phyloP scores from a whole-genome alignment of 805 yeast genomes.

The Vanderwaltozyma polyspora region DNA sequence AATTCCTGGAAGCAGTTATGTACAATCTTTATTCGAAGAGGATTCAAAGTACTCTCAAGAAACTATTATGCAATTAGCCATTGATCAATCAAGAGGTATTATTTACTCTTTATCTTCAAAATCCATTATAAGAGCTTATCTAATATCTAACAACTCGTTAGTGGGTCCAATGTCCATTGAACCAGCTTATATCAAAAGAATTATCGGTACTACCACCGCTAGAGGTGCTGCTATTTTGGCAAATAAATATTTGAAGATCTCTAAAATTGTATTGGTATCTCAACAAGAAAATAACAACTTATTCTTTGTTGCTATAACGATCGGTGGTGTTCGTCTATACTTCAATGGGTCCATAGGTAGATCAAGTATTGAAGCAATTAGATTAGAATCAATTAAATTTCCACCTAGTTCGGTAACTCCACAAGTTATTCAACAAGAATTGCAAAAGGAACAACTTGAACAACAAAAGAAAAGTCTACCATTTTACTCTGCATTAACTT shows the following conservation, averaged over 20 bases:
- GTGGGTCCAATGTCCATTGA: constrained; percentile 30
- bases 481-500: constrained; percentile 18
- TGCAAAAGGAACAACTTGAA: constrained; percentile 30
- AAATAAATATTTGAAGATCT: constrained; percentile 46
- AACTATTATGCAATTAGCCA: constrained; percentile 46
- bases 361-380: constrained; percentile 29
- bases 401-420: constrained; percentile 41
- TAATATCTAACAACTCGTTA: constrained; percentile 29
- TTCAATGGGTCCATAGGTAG: constrained; percentile 32
- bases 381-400: constrained; percentile 43
- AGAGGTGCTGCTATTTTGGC: constrained; percentile 45
- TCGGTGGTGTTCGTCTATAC: constrained; percentile 73
- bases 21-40: constrained; percentile 28
- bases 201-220: constrained; percentile 34
- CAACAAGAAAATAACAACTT: constrained; percentile 56
- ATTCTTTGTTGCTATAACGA: constrained; percentile 67
- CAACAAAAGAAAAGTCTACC: constrained; percentile 28
- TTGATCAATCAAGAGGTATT: constrained; percentile 69
- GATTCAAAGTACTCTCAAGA: constrained; percentile 36
- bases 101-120: constrained; percentile 74
- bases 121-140: constrained; percentile 72
- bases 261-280: constrained; percentile 33
- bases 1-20: constrained; percentile 29
- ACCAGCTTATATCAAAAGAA: constrained; percentile 29
- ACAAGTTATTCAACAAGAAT: constrained; percentile 23